Base-by-base conservation (phyloP, 371 early-diverging fungal genomes). In the Batkoa obscura region DNA sequence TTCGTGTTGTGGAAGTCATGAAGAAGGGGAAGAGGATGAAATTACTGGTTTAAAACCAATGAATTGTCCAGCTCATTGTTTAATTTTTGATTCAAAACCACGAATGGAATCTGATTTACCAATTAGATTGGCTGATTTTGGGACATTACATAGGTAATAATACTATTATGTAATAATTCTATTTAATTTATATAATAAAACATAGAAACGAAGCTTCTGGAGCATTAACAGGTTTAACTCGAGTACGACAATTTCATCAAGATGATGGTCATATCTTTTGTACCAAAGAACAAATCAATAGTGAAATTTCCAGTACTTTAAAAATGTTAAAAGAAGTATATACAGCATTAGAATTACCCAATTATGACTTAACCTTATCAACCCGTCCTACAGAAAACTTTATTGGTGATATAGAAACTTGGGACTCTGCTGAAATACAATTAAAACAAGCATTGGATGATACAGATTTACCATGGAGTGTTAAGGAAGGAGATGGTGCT, bases 261-360 rank as follows among this genome's bases (percentile, higher is more conserved):
- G 99, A 99, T 69, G 99, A 99, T 75, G 99, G 98, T 3, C 99
- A 99, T 63, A 97, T 99, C 59, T 99, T 99, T 74, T 96, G 97
- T 73, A 74, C 78, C 33, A 62, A 75, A 33, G 86, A 84, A 56
- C 97, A 96, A 68, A 72, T 88, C 54, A 71, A 64, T 23, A 51
- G 62, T 2, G 98, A 97, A 68, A 94, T 94, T 65, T 72, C 72
- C 17, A 68, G 79, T 4, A 80, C 83, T 55, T 66, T 97, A 13
- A 80, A 85, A 42, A 93, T 97, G 67, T 71, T 97, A 13, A 80
- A 84, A 56, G 72, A 78, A 53, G 80, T 98, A 35, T 95, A 93
- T 68, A 75, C 73, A 37, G 75, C 84, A 36, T 94, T 90, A 66
- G 84, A 86, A 60, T 93, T 79, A 50, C 68, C 71, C 13, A 78